phyloP scores from a whole-genome alignment of 345 rosid species.

The Eucalyptus grandis region DNA sequence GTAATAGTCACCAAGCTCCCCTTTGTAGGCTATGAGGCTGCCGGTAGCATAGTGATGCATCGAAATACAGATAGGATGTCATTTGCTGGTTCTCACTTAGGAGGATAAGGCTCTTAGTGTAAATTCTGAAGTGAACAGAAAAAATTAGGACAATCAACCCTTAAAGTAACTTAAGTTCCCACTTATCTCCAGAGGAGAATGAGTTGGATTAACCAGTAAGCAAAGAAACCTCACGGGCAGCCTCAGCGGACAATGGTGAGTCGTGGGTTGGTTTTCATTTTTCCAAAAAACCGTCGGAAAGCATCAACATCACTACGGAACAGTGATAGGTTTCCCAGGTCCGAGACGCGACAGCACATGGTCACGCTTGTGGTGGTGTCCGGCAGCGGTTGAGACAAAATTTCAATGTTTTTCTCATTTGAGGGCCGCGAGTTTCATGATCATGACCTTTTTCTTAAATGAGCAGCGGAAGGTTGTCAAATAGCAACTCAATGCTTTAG shows the following conservation, averaged over 20 bases:
- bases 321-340: too few species aligned
- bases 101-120: neutral
- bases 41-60: slow-evolving; percentile 87
- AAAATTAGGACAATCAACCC: neutral
- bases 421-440: too few species aligned
- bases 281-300: too few species aligned
- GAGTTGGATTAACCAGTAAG: neutral
- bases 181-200: neutral
- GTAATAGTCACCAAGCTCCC: slow-evolving; percentile 91
- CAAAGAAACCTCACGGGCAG: neutral
- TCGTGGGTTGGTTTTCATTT: too few species aligned
- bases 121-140: neutral
- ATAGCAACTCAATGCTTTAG: too few species aligned
- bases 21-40: slow-evolving; percentile 84
- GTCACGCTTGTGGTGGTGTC: too few species aligned
- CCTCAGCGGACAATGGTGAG: neutral
- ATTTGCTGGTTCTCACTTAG: neutral
- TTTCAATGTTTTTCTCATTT: too few species aligned
- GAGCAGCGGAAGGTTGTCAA: too few species aligned
- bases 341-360: too few species aligned
- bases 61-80: neutral
- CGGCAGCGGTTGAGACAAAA: too few species aligned
- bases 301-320: too few species aligned
- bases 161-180: neutral
- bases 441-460: too few species aligned